These are phyloP conservation scores for Pichia sp. DNA, from an alignment of 1,139 yeast species.

Conservation along the genomic window DNA sequence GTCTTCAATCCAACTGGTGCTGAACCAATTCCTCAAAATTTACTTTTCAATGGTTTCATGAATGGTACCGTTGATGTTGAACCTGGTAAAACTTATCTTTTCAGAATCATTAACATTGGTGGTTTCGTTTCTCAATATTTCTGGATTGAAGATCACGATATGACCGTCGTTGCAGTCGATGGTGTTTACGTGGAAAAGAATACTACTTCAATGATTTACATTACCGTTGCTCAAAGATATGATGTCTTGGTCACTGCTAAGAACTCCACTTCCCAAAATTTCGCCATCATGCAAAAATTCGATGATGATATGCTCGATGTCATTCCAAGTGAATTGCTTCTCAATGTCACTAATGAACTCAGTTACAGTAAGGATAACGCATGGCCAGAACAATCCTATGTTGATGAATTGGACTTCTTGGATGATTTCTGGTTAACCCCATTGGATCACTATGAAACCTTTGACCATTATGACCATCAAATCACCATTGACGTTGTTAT, in stretches of 20 bases:
- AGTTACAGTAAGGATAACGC: slow-evolving; percentile 44
- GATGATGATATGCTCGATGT: slow-evolving; percentile 77
- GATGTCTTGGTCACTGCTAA: slow-evolving; percentile 69
- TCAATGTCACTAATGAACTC: slow-evolving; percentile 69
- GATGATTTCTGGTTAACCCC: slow-evolving; percentile 69
- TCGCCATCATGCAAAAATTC: slow-evolving; percentile 67
- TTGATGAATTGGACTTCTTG: slow-evolving; percentile 35
- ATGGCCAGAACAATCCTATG: slow-evolving; percentile 42
- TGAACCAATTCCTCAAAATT: slow-evolving; percentile 83
- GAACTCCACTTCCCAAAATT: slow-evolving; percentile 51
- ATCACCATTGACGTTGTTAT: slow-evolving; percentile 62
- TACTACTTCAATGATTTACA: slow-evolving; percentile 46
- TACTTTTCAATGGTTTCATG: slow-evolving; percentile 71
- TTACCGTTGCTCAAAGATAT: slow-evolving; percentile 75
- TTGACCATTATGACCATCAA: slow-evolving; percentile 59
- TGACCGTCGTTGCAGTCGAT: slow-evolving; percentile 78
- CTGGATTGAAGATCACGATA: slow-evolving; percentile 76
- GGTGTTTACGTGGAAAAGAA: slow-evolving; percentile 60
- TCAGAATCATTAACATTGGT: slow-evolving; percentile 75
- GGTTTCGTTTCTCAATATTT: slow-evolving; percentile 83
- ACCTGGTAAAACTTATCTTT: slow-evolving; percentile 73
- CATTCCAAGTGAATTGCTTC: slow-evolving; percentile 51
- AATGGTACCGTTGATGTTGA: slow-evolving; percentile 63
- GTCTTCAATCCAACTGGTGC: slow-evolving; percentile 93
- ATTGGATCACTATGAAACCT: slow-evolving; percentile 38